A percentile compares a stretch with the other conserved stretches of the same genome.
Conservation (phyloP, 441 rosid species). For the Jatropha multifida region DNA sequence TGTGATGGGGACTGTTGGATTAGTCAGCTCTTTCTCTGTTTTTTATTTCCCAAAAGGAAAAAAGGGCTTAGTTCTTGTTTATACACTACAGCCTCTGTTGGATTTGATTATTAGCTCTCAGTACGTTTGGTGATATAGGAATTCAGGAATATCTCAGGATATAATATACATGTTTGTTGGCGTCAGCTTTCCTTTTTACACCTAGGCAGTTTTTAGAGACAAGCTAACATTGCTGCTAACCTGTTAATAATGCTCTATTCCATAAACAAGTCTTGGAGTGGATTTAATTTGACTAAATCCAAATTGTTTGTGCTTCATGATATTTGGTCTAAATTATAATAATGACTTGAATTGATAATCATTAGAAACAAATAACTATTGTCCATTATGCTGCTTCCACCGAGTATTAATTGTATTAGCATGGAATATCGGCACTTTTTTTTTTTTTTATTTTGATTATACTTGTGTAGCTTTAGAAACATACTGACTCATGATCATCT, state of each 20-base stretch:
- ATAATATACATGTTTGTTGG: neutral
- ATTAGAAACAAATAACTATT: conserved; percentile 20
- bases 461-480: neutral
- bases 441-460: neutral
- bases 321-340: conserved; percentile 26
- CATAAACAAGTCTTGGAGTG: neutral
- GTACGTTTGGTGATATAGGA: neutral
- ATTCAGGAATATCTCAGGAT: neutral
- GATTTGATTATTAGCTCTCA: neutral
- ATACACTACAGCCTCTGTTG: neutral
- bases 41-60: no score
- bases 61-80: neutral
- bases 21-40: neutral
- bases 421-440: neutral
- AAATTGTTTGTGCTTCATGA: conserved; percentile 19
- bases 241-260: neutral
- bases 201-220: conserved; percentile 1
- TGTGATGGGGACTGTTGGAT: neutral
- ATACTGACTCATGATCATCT: neutral
- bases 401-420: neutral
- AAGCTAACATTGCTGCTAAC: conserved; percentile 4
- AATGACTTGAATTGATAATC: conserved; percentile 23
- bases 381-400: conserved; percentile 24
- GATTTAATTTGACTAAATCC: conserved; percentile 18
- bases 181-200: neutral